Percentiles rank a stretch among this genome's conserved stretches.
Conservation (phyloP, 2,329 filamentous ascomycete species). For the Periconia sp. region DNA sequence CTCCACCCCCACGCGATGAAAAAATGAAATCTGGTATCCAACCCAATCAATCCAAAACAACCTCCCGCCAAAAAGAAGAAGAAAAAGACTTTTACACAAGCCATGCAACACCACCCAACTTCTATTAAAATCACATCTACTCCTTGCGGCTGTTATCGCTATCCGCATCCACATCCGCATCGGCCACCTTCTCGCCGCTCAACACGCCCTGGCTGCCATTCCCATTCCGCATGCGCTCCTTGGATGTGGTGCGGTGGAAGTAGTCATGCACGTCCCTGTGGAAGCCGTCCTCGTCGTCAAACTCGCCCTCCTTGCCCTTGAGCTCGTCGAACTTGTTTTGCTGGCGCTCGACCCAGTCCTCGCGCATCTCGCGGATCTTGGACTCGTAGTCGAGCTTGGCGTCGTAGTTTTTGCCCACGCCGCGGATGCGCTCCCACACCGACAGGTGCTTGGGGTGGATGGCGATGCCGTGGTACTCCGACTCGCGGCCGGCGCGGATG, state of each 20-base stretch:
- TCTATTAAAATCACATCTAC: not conserved
- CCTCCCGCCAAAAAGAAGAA: no score
- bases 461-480: conserved; percentile 91
- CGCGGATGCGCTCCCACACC: conserved; percentile 80
- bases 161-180: not conserved
- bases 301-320: conserved; percentile 29
- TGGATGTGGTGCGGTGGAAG: conserved; percentile 23
- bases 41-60: no score
- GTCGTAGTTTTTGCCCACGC: conserved; percentile 80
- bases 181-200: conserved; percentile 4
- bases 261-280: conserved; percentile 36
- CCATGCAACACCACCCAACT: no score
- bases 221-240: conserved; percentile 14
- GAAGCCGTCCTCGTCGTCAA: conserved; percentile 19
- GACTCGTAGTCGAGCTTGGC: conserved; percentile 78
- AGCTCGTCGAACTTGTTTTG: conserved; percentile 46
- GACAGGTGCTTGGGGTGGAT: conserved; percentile 88
- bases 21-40: no score
- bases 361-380: conserved; percentile 80
- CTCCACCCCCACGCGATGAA: no score
- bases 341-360: conserved; percentile 59
- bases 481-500: conserved; percentile 73
- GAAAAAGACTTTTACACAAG: no score
- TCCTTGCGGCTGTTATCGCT: not conserved
- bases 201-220: conserved; percentile 17